phyloP scores from a whole-genome alignment of 2,329 filamentous ascomycete species.

The Penicillium sp. region DNA sequence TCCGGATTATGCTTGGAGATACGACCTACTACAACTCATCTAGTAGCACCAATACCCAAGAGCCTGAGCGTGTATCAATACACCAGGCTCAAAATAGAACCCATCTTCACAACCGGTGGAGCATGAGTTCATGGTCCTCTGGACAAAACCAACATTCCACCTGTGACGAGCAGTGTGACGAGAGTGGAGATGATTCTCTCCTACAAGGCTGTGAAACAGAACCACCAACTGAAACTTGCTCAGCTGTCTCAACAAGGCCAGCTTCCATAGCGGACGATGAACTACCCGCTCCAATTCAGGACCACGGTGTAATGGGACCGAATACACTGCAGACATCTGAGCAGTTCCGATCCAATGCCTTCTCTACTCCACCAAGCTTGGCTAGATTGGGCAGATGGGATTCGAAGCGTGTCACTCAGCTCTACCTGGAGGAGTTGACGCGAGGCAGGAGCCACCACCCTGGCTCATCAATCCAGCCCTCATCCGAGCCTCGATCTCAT shows the following conservation, averaged over 20 bases:
- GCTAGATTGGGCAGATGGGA: conserved; percentile 56
- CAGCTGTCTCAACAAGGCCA: conserved; percentile 33
- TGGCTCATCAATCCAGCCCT: conserved; percentile 20
- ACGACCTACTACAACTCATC: conserved; percentile 43
- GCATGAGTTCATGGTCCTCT: conserved; percentile 48
- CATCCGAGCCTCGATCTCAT: conserved; percentile 25
- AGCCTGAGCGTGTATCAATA: conserved; percentile 23
- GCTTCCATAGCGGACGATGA: conserved; percentile 41
- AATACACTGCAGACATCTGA: conserved; percentile 35
- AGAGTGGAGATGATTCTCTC: conserved; percentile 36
- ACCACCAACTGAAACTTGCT: conserved; percentile 37
- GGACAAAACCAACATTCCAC: conserved; percentile 37
- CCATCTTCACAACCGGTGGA: conserved; percentile 40
- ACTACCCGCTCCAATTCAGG: conserved; percentile 13
- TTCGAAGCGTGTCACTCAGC: conserved; percentile 54
- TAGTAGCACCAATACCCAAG: conserved; percentile 34
- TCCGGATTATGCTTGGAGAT: conserved; percentile 55
- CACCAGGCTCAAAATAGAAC: conserved; percentile 23
- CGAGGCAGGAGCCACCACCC: conserved; percentile 30
- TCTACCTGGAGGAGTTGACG: conserved; percentile 54
- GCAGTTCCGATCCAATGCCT: conserved; percentile 44
- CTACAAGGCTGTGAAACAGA: conserved; percentile 32
- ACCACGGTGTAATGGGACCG: conserved; percentile 43
- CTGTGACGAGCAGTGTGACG: conserved; percentile 36
- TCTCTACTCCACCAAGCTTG: conserved; percentile 53